Base-by-base conservation (phyloP, 2,329 filamentous ascomycete species). In the Monosporascus sp. region DNA sequence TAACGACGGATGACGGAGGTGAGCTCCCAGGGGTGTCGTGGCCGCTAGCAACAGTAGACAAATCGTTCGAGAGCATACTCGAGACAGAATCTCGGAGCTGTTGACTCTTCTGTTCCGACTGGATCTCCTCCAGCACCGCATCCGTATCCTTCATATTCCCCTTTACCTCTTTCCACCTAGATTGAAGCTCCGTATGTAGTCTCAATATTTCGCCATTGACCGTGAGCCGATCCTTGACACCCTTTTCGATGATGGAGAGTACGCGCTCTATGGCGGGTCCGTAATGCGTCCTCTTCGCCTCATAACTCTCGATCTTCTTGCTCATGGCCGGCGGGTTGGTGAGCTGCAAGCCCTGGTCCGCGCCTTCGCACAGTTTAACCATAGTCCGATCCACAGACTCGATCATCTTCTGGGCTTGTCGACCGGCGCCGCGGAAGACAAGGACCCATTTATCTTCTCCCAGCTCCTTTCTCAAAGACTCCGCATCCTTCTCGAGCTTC, bases 381-480 rank as follows among this genome's bases (percentile, higher is more conserved):
- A 95, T 84, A 67, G 91, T 96, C 59, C 93, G 83, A 66, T 95
- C 90, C 22, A 97, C 90, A 3, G 92, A 97, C 61, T 96, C 91
- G 67, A 91, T 93, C 91, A 99, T 96, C 75, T 96, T 96, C 61
- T 94, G 85, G 5, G 94, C 93, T 71, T 97, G 91, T 53, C 88
- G 82, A 16, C 91, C 92, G 17, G 94, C 94, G 59, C 94, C 93
- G 53, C 93, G 85, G 75, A 99, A 99, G 37, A 97, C 92, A 51
- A 95, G 81, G 44, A 99, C 86, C 94, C 94, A 99, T 53, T 91
- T 86, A 66, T 99, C 94, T 69, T 99, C 94, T 27, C 91, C 91
- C 4, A 99, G 77, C 69, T 99, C 94, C 67, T 91, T 88, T 58
- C 92, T 83, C 47, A 99, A 72, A 1, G 89, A 88, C 65, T 97